Evolutionary conservation across 1,139 yeast genomes (phyloP), one percentile per base, ranked within the genome.

Genomic region (Arxiozyma bovina): DNA sequence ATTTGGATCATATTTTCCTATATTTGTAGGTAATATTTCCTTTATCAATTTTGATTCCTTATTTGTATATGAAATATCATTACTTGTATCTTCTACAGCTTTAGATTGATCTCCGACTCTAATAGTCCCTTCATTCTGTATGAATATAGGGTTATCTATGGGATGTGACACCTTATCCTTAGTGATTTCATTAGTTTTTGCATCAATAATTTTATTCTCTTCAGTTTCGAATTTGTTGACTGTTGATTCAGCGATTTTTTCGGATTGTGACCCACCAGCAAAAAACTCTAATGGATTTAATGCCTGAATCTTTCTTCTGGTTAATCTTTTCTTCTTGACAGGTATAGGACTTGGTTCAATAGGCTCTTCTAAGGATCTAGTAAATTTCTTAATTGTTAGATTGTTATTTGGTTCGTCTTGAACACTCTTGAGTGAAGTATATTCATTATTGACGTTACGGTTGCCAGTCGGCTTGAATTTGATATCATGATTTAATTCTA

Each of bases 221-320:
- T 34, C n/a, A 15, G 11, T 34, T 34, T 12, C 6, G 6, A 4
- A 2, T 2, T 15, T 34, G 12, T 12, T 12, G n/a, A 12, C n/a
- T 34, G n/a, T 15, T 3, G 6, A 34, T 15, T 22, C 18, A 20
- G 17, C 5, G 9, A 20, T 30, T 30, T 27, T 4, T 3, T 25
- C 11, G 20, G 41, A 8, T 30, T 45, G 41, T 20, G 20, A 23
- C 34, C 74, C 74, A 25, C 75, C 75, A 1, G 71, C 75, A 61
- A 73, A 72, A 58, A 67, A 72, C 40, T 63, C 64, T 48, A 72
- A 58, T 50, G 72, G 68, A 45, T 70, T 70, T 38, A 72, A 55
- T 0, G 73, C 67, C 53, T 68, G 59, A 1, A 71, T 63, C 40
- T 54, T 59, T 27, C 58, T 58, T 41, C 68, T 59, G 42, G 56